phyloP scores from a whole-genome alignment of 1,284 basidiomycete genomes.

The Vanrija sp. region DNA sequence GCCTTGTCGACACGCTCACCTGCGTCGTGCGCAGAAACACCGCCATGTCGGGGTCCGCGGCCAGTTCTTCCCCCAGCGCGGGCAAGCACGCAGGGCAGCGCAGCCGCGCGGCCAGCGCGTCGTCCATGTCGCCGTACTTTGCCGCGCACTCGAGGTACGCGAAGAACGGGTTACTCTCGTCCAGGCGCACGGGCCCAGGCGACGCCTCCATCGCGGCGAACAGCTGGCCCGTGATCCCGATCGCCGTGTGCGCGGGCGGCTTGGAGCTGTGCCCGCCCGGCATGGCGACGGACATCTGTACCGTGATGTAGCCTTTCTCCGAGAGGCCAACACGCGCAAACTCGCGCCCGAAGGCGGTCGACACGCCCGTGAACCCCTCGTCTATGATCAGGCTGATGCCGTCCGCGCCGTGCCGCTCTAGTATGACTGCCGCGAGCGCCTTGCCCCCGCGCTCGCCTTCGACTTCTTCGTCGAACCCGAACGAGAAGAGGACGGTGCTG shows the following conservation, averaged over 20 bases:
- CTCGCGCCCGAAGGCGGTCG: constrained; percentile 22
- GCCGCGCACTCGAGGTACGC: constrained; percentile 21
- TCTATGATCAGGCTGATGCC: constrained; percentile 32
- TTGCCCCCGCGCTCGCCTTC: constrained; percentile 28
- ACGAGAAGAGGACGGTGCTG: not conserved
- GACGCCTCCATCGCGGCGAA: constrained; percentile 16
- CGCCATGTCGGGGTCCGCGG: constrained; percentile 5
- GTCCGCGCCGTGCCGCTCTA: constrained; percentile 23
- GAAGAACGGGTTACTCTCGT: constrained; percentile 12
- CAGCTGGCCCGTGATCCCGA: constrained; percentile 39
- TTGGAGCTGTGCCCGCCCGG: constrained; percentile 63
- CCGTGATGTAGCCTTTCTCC: constrained; percentile 51
- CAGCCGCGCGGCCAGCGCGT: constrained; percentile 2
- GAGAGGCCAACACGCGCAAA: constrained; percentile 30
- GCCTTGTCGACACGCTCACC: not conserved
- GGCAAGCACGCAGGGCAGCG: constrained; percentile 10
- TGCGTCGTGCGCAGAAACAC: constrained; percentile 18
- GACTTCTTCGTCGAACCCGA: constrained; percentile 28
- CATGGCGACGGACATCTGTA: constrained; percentile 54
- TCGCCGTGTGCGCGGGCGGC: constrained; percentile 41
- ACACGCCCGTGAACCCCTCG: constrained; percentile 35
- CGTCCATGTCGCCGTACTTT: constrained; percentile 9
- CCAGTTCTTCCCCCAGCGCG: constrained; percentile 1
- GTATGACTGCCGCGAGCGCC: constrained; percentile 18
- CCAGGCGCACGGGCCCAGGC: constrained; percentile 7